phyloP scores from a whole-genome alignment of 2,329 filamentous ascomycete genomes.

The Penicillium palitans region DNA sequence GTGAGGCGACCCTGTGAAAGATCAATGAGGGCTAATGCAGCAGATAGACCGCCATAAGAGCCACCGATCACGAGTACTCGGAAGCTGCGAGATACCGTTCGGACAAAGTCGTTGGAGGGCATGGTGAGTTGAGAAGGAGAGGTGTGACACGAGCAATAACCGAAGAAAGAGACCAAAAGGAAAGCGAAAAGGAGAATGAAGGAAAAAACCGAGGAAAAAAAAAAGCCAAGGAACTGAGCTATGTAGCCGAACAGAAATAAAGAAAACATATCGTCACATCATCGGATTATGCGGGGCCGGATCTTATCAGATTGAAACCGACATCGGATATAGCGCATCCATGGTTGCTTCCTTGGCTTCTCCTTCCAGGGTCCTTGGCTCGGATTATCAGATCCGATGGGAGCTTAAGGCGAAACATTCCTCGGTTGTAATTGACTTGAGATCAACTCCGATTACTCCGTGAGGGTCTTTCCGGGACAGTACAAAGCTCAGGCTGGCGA shows the following conservation, averaged over 20 bases:
- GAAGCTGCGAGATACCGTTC: slow-evolving; percentile 32
- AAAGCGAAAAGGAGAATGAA: not conserved
- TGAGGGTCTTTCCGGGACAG: not conserved
- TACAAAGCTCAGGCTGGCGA: too few species aligned
- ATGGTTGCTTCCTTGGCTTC: slow-evolving; percentile 5
- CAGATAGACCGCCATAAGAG: slow-evolving; percentile 69
- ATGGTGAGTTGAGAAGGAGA: slow-evolving; percentile 13
- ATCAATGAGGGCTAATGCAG: slow-evolving; percentile 67
- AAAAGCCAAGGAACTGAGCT: slow-evolving; percentile 2
- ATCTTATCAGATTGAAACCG: slow-evolving; percentile 16
- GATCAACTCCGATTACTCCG: not conserved
- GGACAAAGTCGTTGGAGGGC: slow-evolving; percentile 31
- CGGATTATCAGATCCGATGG: slow-evolving; percentile 1
- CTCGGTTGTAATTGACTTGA: not conserved
- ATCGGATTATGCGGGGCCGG: slow-evolving; percentile 2
- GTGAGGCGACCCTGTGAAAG: slow-evolving; percentile 58
- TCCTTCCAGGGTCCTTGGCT: not conserved
- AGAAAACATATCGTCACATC: not conserved
- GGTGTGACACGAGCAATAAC: not conserved
- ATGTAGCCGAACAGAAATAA: not conserved
- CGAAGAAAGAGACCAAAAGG: not conserved
- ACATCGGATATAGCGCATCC: slow-evolving; percentile 4
- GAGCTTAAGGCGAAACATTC: not conserved
- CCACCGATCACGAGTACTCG: slow-evolving; percentile 68
- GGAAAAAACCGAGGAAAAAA: not conserved